phyloP scores from a whole-genome alignment of 2,329 filamentous ascomycete genomes.

The Colletotrichum sp. region DNA sequence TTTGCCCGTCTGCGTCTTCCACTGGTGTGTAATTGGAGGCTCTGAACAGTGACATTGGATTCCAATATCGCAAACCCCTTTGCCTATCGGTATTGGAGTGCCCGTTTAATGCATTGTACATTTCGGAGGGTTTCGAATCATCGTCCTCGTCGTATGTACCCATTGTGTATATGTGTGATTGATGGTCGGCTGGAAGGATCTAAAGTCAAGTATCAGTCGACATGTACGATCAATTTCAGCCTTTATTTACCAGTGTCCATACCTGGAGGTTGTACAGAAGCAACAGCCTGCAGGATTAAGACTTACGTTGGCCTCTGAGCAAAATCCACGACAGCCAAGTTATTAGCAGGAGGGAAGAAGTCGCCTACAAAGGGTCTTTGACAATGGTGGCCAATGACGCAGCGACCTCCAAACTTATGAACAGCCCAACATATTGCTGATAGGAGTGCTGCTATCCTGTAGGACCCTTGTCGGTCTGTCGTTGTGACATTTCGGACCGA shows the following conservation, averaged over 20 bases:
- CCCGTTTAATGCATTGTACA: background rate
- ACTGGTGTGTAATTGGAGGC: background rate
- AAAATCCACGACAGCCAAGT: background rate
- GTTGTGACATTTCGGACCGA: background rate
- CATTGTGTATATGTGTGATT: accelerated
- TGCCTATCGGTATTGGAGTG: background rate
- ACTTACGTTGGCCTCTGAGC: background rate
- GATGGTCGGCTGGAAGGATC: accelerated
- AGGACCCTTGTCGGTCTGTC: background rate
- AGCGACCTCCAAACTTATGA: background rate
- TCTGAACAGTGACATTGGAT: background rate
- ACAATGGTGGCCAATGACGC: background rate
- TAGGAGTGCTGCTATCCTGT: background rate
- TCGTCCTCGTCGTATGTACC: background rate
- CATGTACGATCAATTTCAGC: accelerated
- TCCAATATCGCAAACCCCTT: background rate
- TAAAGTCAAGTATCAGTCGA: background rate
- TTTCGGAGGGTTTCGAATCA: background rate
- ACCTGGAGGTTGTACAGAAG: background rate
- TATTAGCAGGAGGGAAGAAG: background rate
- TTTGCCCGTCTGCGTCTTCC: background rate
- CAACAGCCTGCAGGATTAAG: background rate
- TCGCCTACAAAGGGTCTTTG: background rate
- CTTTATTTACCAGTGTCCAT: accelerated
- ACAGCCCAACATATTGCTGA: background rate